Evolutionary conservation across 495 filamentous ascomycete species (phyloP), one percentile per base, ranked within the genome.

Genomic region (Lophiotrema nucula): DNA sequence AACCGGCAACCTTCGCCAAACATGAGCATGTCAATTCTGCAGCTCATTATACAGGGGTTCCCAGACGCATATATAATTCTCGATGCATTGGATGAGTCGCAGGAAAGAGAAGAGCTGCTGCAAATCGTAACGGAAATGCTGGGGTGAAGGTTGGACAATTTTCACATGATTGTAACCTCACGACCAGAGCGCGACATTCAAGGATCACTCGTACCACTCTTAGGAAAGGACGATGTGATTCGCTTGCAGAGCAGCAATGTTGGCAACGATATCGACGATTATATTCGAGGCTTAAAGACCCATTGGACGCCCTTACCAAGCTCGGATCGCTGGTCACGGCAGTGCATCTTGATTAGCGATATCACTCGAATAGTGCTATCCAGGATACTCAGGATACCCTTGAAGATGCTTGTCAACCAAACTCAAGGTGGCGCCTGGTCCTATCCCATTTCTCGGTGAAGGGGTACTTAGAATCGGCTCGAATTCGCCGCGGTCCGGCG

Each of bases 371-470:
- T n/a, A n/a, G n/a, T n/a, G n/a, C n/a, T n/a, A n/a, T n/a, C n/a
- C n/a, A 47, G 23, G 5, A 47, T 18, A 47, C 44, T 5, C 6
- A 24, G 19, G 15, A 47, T 18, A 47, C 12, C 27, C 18, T 24
- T 8, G 23, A 4, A 26, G 44, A 47, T n/a, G n/a, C n/a, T n/a
- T n/a, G n/a, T n/a, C n/a, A n/a, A n/a, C n/a, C 31, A 35, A 8
- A 35, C 31, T 15, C 31, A 35, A 8, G 15, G 31, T 15, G 31
- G 31, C 31, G 15, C 8, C 27, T 53, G n/a, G 49, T 53, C 35
- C 22, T 53, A 4, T 10, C 49, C 19, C 49, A 53, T 26, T 21
- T 41, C 13, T 53, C 49, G 4, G 35, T 53, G 18, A 53, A 53
- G 35, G 49, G 42, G 26, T 42, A 24, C 26, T 26, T 53, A 4